Evolutionary conservation across 2,329 filamentous ascomycete genomes (phyloP).

Genomic region (Epichloe baconii): DNA sequence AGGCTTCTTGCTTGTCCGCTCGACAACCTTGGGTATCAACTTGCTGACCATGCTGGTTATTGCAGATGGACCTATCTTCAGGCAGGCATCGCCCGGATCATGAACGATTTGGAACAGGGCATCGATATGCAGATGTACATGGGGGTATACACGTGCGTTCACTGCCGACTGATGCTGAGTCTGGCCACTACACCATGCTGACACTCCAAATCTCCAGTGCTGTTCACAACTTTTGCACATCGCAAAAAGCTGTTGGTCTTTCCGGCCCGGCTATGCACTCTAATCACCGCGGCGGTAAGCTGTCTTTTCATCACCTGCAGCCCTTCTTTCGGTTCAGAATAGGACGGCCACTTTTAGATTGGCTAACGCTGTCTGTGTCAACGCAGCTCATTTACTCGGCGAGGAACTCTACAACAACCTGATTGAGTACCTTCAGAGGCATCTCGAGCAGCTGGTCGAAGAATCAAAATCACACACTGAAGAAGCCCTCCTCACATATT

Average conservation of each 20-base stretch:
- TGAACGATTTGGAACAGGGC: conserved; percentile 81
- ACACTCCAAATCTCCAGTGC: conserved; percentile 43
- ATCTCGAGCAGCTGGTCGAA: conserved; percentile 58
- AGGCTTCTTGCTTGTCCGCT: conserved; percentile 9
- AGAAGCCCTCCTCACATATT: conserved; percentile 80
- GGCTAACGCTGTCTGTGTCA: neutral
- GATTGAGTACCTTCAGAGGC: conserved; percentile 67
- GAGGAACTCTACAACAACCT: conserved; percentile 93
- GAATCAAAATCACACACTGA: conserved; percentile 72
- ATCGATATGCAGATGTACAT: conserved; percentile 97
- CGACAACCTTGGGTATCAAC: neutral
- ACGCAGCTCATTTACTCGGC: conserved; percentile 74
- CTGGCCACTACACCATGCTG: neutral
- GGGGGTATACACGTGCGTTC: conserved; percentile 77
- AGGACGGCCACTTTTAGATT: neutral
- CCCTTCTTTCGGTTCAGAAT: neutral
- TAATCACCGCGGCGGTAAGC: conserved; percentile 48
- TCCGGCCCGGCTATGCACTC: conserved; percentile 26
- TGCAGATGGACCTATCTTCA: conserved; percentile 81
- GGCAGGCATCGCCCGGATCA: conserved; percentile 78
- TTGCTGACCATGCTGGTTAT: conserved; percentile 13
- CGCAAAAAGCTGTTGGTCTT: conserved; percentile 76
- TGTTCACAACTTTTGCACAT: conserved; percentile 98
- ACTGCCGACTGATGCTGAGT: neutral
- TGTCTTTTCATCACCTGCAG: neutral